Evolutionary conservation across 2,329 filamentous ascomycete species (phyloP).

Genomic region (Cordyceps farinosa): DNA sequence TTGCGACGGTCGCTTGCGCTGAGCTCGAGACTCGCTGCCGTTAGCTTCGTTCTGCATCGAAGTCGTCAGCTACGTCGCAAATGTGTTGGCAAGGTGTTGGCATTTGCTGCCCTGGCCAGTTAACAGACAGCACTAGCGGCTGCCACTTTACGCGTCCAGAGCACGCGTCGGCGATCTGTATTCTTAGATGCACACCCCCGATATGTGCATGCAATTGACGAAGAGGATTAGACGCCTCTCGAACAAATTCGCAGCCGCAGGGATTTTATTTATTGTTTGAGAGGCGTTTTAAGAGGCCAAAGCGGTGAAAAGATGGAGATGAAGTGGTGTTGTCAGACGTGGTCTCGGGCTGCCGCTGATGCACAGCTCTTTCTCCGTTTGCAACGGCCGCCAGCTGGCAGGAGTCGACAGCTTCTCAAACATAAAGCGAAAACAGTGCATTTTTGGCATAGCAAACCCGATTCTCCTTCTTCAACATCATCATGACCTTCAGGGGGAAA

Average conservation of each 20-base stretch:
- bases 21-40: conserved; percentile 3
- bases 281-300: not conserved
- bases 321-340: not conserved
- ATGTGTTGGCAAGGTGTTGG: not conserved
- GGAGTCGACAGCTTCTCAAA: not conserved
- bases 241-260: not conserved
- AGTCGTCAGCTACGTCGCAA: not conserved
- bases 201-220: conserved; percentile 11
- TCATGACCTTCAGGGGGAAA: not conserved
- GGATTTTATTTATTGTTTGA: not conserved
- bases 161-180: conserved; percentile 18
- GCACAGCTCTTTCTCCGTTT: not conserved
- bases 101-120: not conserved
- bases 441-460: not conserved
- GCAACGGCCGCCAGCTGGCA: conserved; percentile 22
- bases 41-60: not conserved
- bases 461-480: not conserved
- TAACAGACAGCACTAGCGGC: conserved; percentile 6
- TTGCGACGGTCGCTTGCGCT: conserved; percentile 4
- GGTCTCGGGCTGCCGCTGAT: not conserved
- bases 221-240: not conserved
- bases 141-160: conserved; percentile 19
- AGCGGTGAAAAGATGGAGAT: not conserved
- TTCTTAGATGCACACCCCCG: conserved; percentile 17
- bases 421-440: not conserved